Conservation (phyloP, 208 protist genomes). For the Endotrypanum monterogeii region DNA sequence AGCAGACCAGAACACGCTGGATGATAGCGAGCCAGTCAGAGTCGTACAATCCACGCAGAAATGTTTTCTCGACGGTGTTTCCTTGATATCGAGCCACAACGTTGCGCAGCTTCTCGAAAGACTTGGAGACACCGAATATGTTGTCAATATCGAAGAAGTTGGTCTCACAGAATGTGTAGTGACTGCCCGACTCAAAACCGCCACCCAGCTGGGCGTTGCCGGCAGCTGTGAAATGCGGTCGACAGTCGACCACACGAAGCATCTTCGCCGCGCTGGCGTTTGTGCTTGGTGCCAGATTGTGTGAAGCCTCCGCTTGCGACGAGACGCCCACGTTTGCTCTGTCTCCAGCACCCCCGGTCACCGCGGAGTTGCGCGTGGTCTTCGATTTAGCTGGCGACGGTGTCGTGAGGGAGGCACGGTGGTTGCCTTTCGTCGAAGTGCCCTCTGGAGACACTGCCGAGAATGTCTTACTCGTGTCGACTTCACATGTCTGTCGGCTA, state of each 20-base stretch:
- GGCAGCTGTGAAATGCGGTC: conserved; percentile 58
- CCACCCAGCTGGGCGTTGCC: conserved; percentile 76
- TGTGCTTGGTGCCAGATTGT: background rate
- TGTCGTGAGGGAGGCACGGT: background rate
- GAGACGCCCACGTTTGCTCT: background rate
- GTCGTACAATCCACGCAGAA: conserved; percentile 55
- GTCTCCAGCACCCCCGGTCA: background rate
- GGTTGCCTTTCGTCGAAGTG: background rate
- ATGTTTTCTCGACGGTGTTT: conserved; percentile 48
- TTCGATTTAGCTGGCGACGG: background rate
- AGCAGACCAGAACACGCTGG: conserved; percentile 65
- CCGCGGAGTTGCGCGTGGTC: background rate
- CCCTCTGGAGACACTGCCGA: conserved; percentile 1
- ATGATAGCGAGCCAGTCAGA: conserved; percentile 69
- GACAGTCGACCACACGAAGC: conserved; percentile 79
- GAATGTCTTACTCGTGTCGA: background rate
- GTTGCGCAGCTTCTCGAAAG: conserved; percentile 69
- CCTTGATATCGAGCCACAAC: conserved; percentile 57
- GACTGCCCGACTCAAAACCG: conserved; percentile 77
- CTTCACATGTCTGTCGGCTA: background rate
- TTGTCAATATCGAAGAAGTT: conserved; percentile 91
- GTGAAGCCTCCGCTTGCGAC: background rate
- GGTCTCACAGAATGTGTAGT: conserved; percentile 73
- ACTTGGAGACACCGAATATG: conserved; percentile 73
- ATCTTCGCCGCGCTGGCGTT: conserved; percentile 16